These are phyloP conservation scores for Camelina hispida DNA, from an alignment of 345 rosid genomes.

Conservation along the genomic window DNA sequence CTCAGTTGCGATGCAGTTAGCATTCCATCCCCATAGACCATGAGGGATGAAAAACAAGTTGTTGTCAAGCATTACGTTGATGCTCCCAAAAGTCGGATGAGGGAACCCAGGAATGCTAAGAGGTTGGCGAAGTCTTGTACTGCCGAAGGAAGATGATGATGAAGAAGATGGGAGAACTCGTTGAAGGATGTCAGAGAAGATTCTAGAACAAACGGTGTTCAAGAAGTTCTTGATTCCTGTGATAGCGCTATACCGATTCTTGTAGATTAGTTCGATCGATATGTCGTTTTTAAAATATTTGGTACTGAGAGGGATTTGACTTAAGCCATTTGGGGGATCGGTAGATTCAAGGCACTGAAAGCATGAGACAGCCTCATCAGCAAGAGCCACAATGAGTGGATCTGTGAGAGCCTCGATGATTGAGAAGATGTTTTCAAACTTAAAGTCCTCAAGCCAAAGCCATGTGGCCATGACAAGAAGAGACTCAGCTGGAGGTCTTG, in stretches of 20 bases:
- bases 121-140: not conserved
- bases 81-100: constrained; percentile 45
- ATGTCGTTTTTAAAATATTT: constrained; percentile 5
- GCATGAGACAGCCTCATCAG: constrained; percentile 43
- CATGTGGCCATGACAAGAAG: constrained; percentile 51
- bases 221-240: constrained; percentile 45
- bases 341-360: constrained; percentile 29
- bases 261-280: constrained; percentile 27
- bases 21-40: constrained; percentile 46
- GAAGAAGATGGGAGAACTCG: not conserved
- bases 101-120: constrained; percentile 48
- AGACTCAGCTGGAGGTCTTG: constrained; percentile 46
- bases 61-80: constrained; percentile 26
- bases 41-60: not conserved
- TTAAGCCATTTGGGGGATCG: not conserved
- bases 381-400: constrained; percentile 29
- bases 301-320: constrained; percentile 34
- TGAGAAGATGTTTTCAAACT: constrained; percentile 37
- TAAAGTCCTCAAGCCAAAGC: constrained; percentile 54
- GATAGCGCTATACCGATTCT: constrained; percentile 35
- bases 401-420: constrained; percentile 22
- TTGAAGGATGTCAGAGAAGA: constrained; percentile 46
- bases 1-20: constrained; percentile 26
- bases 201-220: constrained; percentile 40
- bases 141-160: not conserved